A percentile compares a stretch with the other conserved stretches of the same genome.
Conservation (phyloP, 2,329 filamentous ascomycete genomes). For the Lanzia echinophila region DNA sequence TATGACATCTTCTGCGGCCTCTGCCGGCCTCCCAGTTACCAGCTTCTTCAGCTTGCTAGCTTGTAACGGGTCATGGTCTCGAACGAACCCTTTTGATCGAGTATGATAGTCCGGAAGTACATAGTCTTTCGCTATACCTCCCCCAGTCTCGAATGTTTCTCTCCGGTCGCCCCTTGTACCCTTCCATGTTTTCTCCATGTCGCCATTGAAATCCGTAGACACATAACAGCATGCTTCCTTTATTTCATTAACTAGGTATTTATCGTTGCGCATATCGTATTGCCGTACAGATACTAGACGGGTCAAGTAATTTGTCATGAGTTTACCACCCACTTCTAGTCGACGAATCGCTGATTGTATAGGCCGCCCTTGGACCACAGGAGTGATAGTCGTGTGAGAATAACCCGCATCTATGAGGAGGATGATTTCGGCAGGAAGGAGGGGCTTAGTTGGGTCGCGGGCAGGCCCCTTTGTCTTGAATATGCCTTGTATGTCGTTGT, state of each 20-base stretch:
- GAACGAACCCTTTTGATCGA: slow-evolving; percentile 57
- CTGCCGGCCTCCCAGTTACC: slow-evolving; percentile 36
- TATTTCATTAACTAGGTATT: slow-evolving; percentile 89
- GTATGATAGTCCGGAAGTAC: slow-evolving; percentile 75
- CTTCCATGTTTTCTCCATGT: slow-evolving; percentile 82
- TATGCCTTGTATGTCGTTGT: slow-evolving; percentile 66
- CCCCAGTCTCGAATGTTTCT: slow-evolving; percentile 38
- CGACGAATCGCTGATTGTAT: slow-evolving; percentile 76
- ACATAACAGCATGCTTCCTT: slow-evolving; percentile 88
- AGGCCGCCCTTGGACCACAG: slow-evolving; percentile 72
- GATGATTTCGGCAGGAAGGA: slow-evolving; percentile 67
- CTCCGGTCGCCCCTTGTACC: slow-evolving; percentile 56
- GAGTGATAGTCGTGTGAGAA: slow-evolving; percentile 86
- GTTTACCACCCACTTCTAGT: slow-evolving; percentile 86
- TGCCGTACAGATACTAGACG: slow-evolving; percentile 84
- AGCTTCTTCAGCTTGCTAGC: slow-evolving; percentile 44
- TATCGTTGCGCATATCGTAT: slow-evolving; percentile 93
- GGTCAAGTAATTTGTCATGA: slow-evolving; percentile 87
- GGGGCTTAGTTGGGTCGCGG: slow-evolving; percentile 37
- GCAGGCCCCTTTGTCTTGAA: slow-evolving; percentile 50
- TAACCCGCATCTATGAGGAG: slow-evolving; percentile 88
- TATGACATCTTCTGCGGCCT: slow-evolving; percentile 66
- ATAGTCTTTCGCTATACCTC: slow-evolving; percentile 76
- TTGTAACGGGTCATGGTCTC: slow-evolving; percentile 68
- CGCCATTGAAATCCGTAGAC: slow-evolving; percentile 64